Conservation (phyloP, 495 filamentous ascomycete species). For the Hypoxylon perforatum region DNA sequence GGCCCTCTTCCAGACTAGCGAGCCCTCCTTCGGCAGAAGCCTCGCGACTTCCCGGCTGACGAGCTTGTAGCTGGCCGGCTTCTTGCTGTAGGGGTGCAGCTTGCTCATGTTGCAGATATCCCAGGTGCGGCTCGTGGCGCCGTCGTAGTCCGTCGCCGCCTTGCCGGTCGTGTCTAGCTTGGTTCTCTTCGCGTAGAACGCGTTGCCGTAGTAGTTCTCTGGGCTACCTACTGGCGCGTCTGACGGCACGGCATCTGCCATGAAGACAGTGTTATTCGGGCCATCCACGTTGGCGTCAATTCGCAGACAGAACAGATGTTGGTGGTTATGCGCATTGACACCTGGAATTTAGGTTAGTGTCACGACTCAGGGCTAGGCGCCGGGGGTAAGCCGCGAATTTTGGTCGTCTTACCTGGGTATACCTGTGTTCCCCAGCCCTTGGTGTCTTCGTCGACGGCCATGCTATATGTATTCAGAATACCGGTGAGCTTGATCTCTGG, state of each 20-base stretch:
- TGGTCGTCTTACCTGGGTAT: slow-evolving; percentile 82
- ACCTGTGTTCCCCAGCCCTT: slow-evolving; percentile 94
- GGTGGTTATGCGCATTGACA: slow-evolving; percentile 81
- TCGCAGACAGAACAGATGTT: slow-evolving; percentile 94
- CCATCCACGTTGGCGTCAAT: slow-evolving; percentile 93
- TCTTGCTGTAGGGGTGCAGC: slow-evolving; percentile 85
- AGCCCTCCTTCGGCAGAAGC: slow-evolving; percentile 84
- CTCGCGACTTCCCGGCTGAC: slow-evolving; percentile 84
- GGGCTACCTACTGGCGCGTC: slow-evolving; percentile 77
- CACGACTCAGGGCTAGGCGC: not conserved
- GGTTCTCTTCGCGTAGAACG: slow-evolving; percentile 91
- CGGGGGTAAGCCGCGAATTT: slow-evolving; percentile 28
- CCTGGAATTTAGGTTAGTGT: slow-evolving; percentile 33
- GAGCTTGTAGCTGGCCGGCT: slow-evolving; percentile 90
- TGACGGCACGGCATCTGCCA: slow-evolving; percentile 76
- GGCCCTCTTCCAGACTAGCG: slow-evolving; percentile 92
- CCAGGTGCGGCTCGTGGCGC: slow-evolving; percentile 83
- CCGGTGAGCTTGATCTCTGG: slow-evolving; percentile 96
- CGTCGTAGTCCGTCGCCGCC: slow-evolving; percentile 83
- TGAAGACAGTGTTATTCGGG: slow-evolving; percentile 84
- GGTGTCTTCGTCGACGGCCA: slow-evolving; percentile 85
- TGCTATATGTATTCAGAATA: slow-evolving; percentile 91
- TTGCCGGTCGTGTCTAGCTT: slow-evolving; percentile 79
- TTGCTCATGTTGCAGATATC: slow-evolving; percentile 89
- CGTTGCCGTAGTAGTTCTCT: slow-evolving; percentile 93